Evolutionary conservation across 208 protist species (phyloP).

Genomic region (Endotrypanum monterogeii): DNA sequence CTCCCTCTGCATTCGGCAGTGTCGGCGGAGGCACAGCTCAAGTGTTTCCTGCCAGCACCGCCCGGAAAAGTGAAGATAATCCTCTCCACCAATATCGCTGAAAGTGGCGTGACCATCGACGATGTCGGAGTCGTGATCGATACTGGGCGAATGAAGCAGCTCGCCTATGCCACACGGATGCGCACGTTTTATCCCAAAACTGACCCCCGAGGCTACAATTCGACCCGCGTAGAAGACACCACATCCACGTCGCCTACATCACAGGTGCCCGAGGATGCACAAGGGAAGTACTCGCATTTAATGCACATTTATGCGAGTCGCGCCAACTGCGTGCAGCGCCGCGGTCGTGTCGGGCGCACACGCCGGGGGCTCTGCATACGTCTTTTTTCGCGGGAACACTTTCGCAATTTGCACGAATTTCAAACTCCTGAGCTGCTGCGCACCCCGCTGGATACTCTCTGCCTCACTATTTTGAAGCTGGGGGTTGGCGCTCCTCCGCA

Average conservation of each 20-base stretch:
- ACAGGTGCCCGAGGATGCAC: slow-evolving; percentile 3
- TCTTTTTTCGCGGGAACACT: slow-evolving; percentile 90
- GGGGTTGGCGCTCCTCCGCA: slow-evolving; percentile 61
- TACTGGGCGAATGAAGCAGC: slow-evolving; percentile 95
- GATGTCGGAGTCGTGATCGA: slow-evolving; percentile 98
- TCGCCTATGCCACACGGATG: slow-evolving; percentile 84
- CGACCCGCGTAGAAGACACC: background rate
- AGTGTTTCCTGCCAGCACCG: slow-evolving; percentile 96
- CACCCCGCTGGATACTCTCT: slow-evolving; percentile 92
- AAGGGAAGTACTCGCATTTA: slow-evolving; percentile 47
- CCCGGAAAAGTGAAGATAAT: slow-evolving; percentile 94
- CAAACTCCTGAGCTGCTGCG: slow-evolving; percentile 95
- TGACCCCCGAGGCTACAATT: slow-evolving; percentile 45
- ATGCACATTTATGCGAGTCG: slow-evolving; percentile 84
- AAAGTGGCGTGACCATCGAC: slow-evolving; percentile 99
- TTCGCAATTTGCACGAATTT: slow-evolving; percentile 77
- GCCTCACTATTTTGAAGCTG: slow-evolving; percentile 81
- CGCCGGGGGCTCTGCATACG: slow-evolving; percentile 93
- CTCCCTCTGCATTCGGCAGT: slow-evolving; percentile 93
- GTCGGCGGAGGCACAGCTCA: slow-evolving; percentile 95
- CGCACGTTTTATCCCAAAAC: slow-evolving; percentile 32
- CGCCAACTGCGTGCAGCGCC: slow-evolving; percentile 93
- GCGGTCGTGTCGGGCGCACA: slow-evolving; percentile 94
- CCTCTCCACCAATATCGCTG: slow-evolving; percentile 99
- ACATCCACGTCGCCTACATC: background rate